Percentiles rank a stretch among this genome's conserved stretches.
Evolutionary conservation across 1,284 basidiomycete species (phyloP).

Genomic region (Phlebopus sp.): DNA sequence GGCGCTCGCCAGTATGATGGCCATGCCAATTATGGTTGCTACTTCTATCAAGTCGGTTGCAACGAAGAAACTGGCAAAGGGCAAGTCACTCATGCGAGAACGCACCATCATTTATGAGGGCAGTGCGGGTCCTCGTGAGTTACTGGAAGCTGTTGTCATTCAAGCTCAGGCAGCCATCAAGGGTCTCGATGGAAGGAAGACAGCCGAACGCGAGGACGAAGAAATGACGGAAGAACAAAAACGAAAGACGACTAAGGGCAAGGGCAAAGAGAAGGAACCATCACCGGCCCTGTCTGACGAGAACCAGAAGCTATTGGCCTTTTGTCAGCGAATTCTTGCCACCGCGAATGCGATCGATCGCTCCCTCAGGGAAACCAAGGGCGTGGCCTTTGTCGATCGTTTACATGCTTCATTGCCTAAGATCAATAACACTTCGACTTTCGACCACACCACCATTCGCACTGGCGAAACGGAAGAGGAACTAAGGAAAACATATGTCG

Average conservation of each 20-base stretch:
- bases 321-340: constrained; percentile 76
- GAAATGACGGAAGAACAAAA: constrained; percentile 84
- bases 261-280: constrained; percentile 62
- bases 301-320: constrained; percentile 61
- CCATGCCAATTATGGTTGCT: constrained; percentile 90
- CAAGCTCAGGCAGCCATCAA: constrained; percentile 87
- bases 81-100: constrained; percentile 57
- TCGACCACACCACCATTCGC: constrained; percentile 43
- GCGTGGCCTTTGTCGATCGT: constrained; percentile 75
- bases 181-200: constrained; percentile 68
- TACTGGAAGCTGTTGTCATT: constrained; percentile 84
- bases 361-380: constrained; percentile 82
- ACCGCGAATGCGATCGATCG: constrained; percentile 82
- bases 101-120: constrained; percentile 85
- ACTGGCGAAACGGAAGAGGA: constrained; percentile 63
- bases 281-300: constrained; percentile 52
- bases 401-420: constrained; percentile 74
- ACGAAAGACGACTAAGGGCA: constrained; percentile 59
- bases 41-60: constrained; percentile 62
- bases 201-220: constrained; percentile 43
- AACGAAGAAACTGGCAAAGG: constrained; percentile 47
- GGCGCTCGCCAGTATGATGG: constrained; percentile 89
- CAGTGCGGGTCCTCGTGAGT: constrained; percentile 81
- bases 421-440: constrained; percentile 48
- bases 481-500: constrained; percentile 66